Evolutionary conservation across 2,329 filamentous ascomycete genomes (phyloP), one percentile per base, ranked within the genome.

Genomic region (Phyllosticta ampelicida): DNA sequence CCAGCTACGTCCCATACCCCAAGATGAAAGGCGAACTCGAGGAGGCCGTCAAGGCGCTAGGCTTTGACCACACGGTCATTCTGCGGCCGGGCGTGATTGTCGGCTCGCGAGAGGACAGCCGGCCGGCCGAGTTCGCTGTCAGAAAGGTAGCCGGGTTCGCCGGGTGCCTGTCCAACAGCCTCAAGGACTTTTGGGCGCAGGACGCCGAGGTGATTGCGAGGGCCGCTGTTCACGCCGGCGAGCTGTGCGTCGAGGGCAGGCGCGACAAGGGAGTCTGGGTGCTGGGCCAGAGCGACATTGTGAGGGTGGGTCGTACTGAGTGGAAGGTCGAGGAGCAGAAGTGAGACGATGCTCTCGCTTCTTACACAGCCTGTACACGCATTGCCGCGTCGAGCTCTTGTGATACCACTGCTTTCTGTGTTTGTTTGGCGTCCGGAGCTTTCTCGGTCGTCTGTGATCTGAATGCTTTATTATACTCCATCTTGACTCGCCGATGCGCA

Each of bases 21-120:
- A 77, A 77, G 71, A 94, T 96, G 89, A 96, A 96, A 78, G 84
- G 83, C 21, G 88, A 94, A 65, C 83, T 96, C 48, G 92, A 97
- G 71, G 86, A 95, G 30, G 77, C 83, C 16, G 80, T 96, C 60
- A 81, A 82, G 69, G 81, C 74, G 49, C 73, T 92, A 3, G 85
- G 76, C 4, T 96, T 96, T 67, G 87, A 91, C 54, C 83, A 87
- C 63, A 86, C 85, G 4, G 80, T 96, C 58, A 86, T 96, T 56
- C 53, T 86, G 48, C 72, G 84, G 51, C 91, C 91, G 0, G 91
- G 88, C 0, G 62, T 90, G 61, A 87, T 96, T 64, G 71, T 90
- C 1, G 91, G 91, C 2, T 70, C 81, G 16, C 79, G 91, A 58
- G 79, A 86, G 65, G 78, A 85, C 60, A 76, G 76, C 55, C 79